Conservation (phyloP, 192 early-diverging fungal species). For the Gonapodya sp. region DNA sequence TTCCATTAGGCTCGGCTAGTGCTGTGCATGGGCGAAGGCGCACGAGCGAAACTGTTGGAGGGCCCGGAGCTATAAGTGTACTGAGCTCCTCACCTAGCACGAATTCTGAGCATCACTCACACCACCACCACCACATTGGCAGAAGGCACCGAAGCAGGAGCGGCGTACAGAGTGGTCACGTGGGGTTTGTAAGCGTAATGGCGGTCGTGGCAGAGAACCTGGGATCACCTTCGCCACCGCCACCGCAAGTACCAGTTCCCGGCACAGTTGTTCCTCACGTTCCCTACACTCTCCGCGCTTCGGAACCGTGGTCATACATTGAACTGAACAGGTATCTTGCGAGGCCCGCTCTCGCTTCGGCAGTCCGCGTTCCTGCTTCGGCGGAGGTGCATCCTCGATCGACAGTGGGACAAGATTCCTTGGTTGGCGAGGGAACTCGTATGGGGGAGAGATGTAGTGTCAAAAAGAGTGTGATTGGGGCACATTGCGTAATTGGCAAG, state of each 20-base stretch:
- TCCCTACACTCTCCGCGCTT: conserved; percentile 43
- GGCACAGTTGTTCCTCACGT: background rate
- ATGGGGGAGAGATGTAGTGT: conserved; percentile 87
- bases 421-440: conserved; percentile 80
- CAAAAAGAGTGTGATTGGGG: conserved; percentile 87
- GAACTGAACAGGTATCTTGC: conserved; percentile 74
- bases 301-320: conserved; percentile 70
- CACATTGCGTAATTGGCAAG: conserved; percentile 90
- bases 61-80: too few species aligned
- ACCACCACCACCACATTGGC: too few species aligned
- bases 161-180: background rate
- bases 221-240: background rate
- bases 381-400: conserved; percentile 57
- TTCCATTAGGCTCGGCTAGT: background rate
- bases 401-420: conserved; percentile 79
- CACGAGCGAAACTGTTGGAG: background rate
- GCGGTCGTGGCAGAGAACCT: conserved; percentile 49
- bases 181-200: conserved; percentile 12
- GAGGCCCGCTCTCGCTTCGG: conserved; percentile 20
- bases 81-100: too few species aligned
- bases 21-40: background rate
- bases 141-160: background rate
- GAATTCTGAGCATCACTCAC: background rate
- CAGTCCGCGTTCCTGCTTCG: conserved; percentile 52
- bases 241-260: too few species aligned